Evolutionary conservation across 495 filamentous ascomycete species (phyloP), one percentile per base, ranked within the genome.

Genomic region (Aspergillus avenaceus): DNA sequence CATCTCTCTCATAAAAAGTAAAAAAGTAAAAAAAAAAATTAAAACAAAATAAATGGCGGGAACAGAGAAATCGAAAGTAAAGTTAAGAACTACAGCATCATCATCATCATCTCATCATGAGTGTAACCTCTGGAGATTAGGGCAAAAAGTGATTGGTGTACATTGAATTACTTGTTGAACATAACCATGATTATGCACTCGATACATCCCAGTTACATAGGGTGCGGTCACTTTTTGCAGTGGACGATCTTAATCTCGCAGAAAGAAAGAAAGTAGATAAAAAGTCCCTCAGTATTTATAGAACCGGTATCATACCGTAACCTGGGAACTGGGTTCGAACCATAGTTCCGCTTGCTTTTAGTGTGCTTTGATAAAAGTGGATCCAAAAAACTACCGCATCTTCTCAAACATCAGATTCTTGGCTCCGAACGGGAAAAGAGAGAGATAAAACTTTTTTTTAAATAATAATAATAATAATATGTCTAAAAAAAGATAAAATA

Each of bases 251-350:
- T 8, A 31, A 31, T 31, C 28, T 31, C 28, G n/a, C n/a, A n/a
- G n/a, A n/a, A n/a, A n/a, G n/a, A n/a, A n/a, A n/a, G n/a, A n/a
- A n/a, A n/a, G n/a, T n/a, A n/a, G n/a, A n/a, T n/a, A n/a, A n/a
- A n/a, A n/a, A n/a, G n/a, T n/a, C 14, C 11, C 8, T 45, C 26
- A 16, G 6, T 47, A 34, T 24, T 34, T 34, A 34, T 47, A 37
- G 32, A 26, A 34, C 24, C n/a, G n/a, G n/a, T n/a, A n/a, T n/a
- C n/a, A n/a, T n/a, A n/a, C n/a, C n/a, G n/a, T n/a, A n/a, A n/a
- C n/a, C n/a, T n/a, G n/a, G n/a, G 45, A 14, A 47, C 11, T 38
- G 32, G 22, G 47, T 31, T 41, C 47, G 47, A 49, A 49, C 36
- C 36, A 41, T 41, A 31, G 47, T 49, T 32, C 25, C 27, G n/a